phyloP scores from a whole-genome alignment of 225 moss, liverwort and hornwort species.

The Polytrichum commune region DNA sequence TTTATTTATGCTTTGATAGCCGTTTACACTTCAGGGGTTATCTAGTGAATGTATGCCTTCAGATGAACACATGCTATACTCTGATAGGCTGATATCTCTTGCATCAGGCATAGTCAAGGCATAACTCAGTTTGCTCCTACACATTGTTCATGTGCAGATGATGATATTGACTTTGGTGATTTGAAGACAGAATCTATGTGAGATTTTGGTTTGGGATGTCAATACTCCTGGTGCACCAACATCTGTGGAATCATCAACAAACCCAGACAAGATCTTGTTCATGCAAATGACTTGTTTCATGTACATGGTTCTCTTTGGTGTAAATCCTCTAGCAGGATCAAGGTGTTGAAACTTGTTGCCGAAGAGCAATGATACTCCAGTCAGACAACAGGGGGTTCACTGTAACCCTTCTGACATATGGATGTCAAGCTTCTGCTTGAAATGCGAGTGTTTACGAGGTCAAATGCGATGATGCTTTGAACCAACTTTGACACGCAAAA shows the following conservation, averaged over 20 bases:
- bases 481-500: constrained; percentile 14
- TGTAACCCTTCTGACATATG: too few species aligned
- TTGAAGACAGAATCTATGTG: constrained; percentile 59
- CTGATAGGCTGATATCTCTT: not conserved
- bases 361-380: constrained; percentile 23
- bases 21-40: not conserved
- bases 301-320: constrained; percentile 27
- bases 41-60: not conserved
- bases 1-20: not conserved
- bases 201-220: constrained; percentile 16
- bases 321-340: constrained; percentile 16
- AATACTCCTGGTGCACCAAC: too few species aligned
- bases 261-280: constrained; percentile 28
- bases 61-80: not conserved
- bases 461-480: too few species aligned
- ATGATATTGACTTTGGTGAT: constrained; percentile 60
- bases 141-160: constrained; percentile 24
- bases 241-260: not conserved
- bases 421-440: too few species aligned
- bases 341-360: constrained; percentile 18
- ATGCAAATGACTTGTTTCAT: constrained; percentile 12
- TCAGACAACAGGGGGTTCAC: constrained; percentile 25
- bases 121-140: constrained; percentile 8
- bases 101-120: not conserved
- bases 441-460: too few species aligned